Evolutionary conservation across 495 filamentous ascomycete genomes (phyloP).

Genomic region (Penicillium paxilli): DNA sequence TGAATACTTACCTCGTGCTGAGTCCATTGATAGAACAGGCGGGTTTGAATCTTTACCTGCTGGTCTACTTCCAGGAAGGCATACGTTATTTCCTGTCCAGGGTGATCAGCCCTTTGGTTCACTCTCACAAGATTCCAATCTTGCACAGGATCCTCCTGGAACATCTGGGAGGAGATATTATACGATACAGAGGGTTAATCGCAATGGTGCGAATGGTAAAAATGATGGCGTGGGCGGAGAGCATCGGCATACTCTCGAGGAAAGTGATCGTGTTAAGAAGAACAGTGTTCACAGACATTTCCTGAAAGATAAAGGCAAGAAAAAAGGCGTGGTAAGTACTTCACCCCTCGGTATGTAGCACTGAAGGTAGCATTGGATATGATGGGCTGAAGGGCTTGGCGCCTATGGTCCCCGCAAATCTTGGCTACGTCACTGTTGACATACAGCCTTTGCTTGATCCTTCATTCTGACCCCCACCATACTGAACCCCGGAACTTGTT

Average conservation of each 20-base stretch:
- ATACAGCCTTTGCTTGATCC: not conserved
- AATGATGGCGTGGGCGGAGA: constrained; percentile 62
- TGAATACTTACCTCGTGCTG: constrained; percentile 68
- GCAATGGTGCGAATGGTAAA: constrained; percentile 73
- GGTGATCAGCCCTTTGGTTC: constrained; percentile 41
- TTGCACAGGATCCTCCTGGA: constrained; percentile 45
- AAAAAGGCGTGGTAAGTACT: constrained; percentile 65
- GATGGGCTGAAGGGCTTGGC: constrained; percentile 11
- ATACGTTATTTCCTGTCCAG: constrained; percentile 25
- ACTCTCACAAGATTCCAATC: constrained; percentile 33
- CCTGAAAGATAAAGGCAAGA: constrained; percentile 67
- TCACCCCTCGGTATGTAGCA: constrained; percentile 10
- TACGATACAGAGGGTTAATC: constrained; percentile 76
- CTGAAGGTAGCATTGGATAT: constrained; percentile 6
- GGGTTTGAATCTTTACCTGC: constrained; percentile 21
- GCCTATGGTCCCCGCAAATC: constrained; percentile 24
- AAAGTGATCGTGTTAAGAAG: constrained; percentile 85
- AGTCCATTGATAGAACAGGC: constrained; percentile 18
- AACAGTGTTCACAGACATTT: constrained; percentile 72
- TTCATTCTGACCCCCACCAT: not conserved
- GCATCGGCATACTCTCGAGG: constrained; percentile 75
- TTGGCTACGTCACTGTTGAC: constrained; percentile 24
- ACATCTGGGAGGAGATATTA: constrained; percentile 59
- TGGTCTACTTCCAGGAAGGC: constrained; percentile 27
- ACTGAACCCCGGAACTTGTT: not conserved